Conservation (phyloP, 2,329 filamentous ascomycete species). For the Cercospora nicotianae region DNA sequence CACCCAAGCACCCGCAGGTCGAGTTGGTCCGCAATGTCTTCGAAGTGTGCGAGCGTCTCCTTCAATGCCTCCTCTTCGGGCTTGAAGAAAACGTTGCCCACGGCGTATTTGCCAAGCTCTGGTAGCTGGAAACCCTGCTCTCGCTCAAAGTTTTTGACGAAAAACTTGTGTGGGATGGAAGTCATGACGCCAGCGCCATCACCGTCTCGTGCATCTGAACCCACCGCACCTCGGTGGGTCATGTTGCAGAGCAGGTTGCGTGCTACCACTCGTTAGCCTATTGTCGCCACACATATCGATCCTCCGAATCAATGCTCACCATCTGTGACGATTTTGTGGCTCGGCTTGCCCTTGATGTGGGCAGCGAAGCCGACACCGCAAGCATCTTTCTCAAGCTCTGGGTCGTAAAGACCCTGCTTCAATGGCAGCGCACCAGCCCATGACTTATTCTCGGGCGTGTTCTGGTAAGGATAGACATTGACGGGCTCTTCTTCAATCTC, state of each 20-base stretch:
- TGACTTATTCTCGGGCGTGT: constrained; percentile 74
- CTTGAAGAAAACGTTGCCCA: constrained; percentile 98
- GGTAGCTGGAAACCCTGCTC: constrained; percentile 87
- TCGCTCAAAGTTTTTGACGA: constrained; percentile 95
- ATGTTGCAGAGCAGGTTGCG: constrained; percentile 98
- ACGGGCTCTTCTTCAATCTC: constrained; percentile 56
- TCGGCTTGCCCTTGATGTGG: constrained; percentile 95
- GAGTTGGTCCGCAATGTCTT: constrained; percentile 85
- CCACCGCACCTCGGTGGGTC: constrained; percentile 98
- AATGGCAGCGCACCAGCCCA: constrained; percentile 94
- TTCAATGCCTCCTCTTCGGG: constrained; percentile 86
- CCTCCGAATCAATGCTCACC: constrained; percentile 57
- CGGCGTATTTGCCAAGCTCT: constrained; percentile 87
- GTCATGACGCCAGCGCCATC: constrained; percentile 99
- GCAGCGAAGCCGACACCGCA: constrained; percentile 99
- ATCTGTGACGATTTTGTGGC: constrained; percentile 99
- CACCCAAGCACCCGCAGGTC: constrained; percentile 90
- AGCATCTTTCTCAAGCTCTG: constrained; percentile 94
- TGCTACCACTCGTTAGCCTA: constrained; percentile 52
- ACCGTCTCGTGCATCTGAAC: constrained; percentile 95
- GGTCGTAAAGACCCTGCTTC: constrained; percentile 98
- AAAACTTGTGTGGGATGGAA: constrained; percentile 97
- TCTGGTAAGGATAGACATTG: constrained; percentile 79
- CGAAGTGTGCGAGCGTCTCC: constrained; percentile 88
- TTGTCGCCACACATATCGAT: neutral